Base-by-base conservation (phyloP, 805 yeast genomes). In the Scheffersomyces ergatensis region DNA sequence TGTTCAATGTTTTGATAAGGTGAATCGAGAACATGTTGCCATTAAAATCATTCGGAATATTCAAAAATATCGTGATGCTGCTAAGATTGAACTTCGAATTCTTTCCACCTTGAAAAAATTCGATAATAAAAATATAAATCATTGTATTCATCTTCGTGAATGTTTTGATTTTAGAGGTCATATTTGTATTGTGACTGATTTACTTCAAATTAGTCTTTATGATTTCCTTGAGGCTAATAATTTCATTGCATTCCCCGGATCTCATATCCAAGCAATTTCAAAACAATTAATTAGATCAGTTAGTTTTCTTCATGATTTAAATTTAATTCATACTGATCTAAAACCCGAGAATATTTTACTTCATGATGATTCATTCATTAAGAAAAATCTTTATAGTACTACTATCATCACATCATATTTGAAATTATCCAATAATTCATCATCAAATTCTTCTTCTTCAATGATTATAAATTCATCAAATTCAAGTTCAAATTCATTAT, bases 41-140 rank as follows among this genome's bases (percentile, higher is more conserved):
- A 85, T 93, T 45, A 93, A 93, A 61, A 86, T 93, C 46, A 93
- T 93, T 37, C 74, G 95, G 43, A 88, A 96, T 16, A 85, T 93
- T 18, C 96, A 89, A 18, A 88, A 95, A 67, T 93, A 93, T 62
- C 75, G 98, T 40, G 97, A 90, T 56, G 99, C 99, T 3, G 88
- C 96, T 12, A 87, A 85, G 62, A 89, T 90, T 41, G 99, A 93
- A 65, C 71, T 93, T 19, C 68, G 98, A 36, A 89, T 93, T 11
- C 67, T 93, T 44, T 70, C 85, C 14, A 83, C 92, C 37, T 65
- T 89, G 42, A 80, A 84, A 43, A 76, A 76, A 53, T 81, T 80
- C 57, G 97, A 89, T 58, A 80, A 83, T 23, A 60, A 69, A 23
- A 85, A 80, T 60, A 51, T 65, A 53, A 85, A 78, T 63, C 85